phyloP scores from a whole-genome alignment of 2,329 filamentous ascomycete genomes.

The Colletotrichum sp. region DNA sequence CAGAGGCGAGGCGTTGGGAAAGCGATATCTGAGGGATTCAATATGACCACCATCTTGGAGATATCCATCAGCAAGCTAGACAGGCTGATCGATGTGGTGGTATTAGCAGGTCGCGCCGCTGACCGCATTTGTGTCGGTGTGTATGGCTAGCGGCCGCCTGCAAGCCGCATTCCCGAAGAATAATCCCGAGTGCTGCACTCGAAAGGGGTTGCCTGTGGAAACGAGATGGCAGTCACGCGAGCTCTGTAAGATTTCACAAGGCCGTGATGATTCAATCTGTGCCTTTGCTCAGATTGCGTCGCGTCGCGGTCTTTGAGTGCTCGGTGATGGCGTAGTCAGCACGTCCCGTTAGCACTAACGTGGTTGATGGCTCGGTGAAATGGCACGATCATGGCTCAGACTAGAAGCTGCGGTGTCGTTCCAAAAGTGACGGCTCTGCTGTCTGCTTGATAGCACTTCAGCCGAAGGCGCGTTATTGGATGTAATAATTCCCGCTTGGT shows the following conservation, averaged over 20 bases:
- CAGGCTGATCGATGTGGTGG: background rate
- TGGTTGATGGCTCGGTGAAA: background rate
- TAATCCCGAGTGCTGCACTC: constrained; percentile 6
- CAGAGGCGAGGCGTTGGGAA: background rate
- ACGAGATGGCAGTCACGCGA: background rate
- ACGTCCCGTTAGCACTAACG: background rate
- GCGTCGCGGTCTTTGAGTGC: background rate
- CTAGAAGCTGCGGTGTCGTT: background rate
- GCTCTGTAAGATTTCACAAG: background rate
- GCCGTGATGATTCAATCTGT: background rate
- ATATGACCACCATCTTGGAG: background rate
- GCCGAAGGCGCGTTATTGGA: background rate
- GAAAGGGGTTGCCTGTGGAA: constrained; percentile 5
- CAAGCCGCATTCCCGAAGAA: background rate
- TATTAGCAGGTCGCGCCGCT: constrained; percentile 6
- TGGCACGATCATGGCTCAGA: background rate
- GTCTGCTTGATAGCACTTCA: background rate
- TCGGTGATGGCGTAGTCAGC: background rate
- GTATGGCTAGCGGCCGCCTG: background rate
- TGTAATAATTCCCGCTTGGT: background rate
- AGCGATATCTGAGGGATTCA: background rate
- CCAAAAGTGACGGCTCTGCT: background rate
- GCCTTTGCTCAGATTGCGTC: background rate
- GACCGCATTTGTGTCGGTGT: background rate
- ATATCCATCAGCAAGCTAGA: constrained; percentile 14